Conservation (phyloP, 2,329 filamentous ascomycete species). For the Sporothrix mexicana region DNA sequence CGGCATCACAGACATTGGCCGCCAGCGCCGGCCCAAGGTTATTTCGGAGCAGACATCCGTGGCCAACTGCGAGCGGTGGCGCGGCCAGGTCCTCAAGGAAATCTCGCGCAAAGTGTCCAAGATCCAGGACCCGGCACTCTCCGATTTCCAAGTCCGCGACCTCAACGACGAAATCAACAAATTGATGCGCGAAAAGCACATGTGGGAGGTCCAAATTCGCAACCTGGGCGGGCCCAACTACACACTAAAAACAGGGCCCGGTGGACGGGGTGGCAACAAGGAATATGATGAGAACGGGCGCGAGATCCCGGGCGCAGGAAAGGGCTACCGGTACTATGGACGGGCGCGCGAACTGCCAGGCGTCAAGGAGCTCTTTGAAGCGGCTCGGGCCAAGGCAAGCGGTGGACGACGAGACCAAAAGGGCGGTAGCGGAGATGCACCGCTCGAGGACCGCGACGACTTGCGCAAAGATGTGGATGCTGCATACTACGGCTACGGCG, state of each 20-base stretch:
- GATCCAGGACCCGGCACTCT: constrained; percentile 90
- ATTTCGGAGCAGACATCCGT: constrained; percentile 88
- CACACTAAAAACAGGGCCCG: constrained; percentile 66
- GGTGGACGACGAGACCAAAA: constrained; percentile 43
- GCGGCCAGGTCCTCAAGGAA: constrained; percentile 95
- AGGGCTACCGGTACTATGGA: constrained; percentile 86
- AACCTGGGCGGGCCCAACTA: constrained; percentile 98
- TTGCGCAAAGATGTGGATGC: constrained; percentile 82
- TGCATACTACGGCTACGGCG: constrained; percentile 92
- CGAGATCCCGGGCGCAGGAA: constrained; percentile 74
- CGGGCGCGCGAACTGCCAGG: constrained; percentile 84
- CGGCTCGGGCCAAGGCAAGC: constrained; percentile 59
- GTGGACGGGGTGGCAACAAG: constrained; percentile 57
- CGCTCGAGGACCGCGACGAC: constrained; percentile 71
- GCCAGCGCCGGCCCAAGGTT: constrained; percentile 85
- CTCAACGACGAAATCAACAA: constrained; percentile 99
- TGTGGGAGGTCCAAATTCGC: constrained; percentile 97
- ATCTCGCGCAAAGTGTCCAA: constrained; percentile 95
- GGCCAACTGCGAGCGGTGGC: constrained; percentile 94
- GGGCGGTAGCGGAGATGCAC: constrained; percentile 42
- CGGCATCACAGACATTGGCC: constrained; percentile 91
- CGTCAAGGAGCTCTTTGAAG: constrained; percentile 95
- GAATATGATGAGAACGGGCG: constrained; percentile 76
- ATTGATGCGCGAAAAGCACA: constrained; percentile 97
- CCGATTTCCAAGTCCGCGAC: constrained; percentile 95